Base-by-base conservation (phyloP, 1,139 yeast species). In the Saccharomyces pastorianus region DNA sequence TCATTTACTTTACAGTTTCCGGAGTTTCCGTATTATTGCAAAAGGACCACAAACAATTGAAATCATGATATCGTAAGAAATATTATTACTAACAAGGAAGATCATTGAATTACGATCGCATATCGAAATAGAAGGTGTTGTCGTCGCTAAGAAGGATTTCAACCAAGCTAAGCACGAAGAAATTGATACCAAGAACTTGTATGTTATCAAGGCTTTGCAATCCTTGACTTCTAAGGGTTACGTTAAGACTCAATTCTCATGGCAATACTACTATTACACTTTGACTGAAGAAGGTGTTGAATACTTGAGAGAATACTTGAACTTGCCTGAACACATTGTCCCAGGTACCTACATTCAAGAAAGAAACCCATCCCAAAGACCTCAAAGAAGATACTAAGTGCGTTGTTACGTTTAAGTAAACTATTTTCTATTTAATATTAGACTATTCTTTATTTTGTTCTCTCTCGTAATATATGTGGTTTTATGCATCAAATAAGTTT, bases 201-300 rank as follows among this genome's bases (percentile, higher is more conserved):
- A 77, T 76, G 99, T 93, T 77, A 90, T 93, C 84, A 93, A 93
- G 88, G 98, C 99, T 75, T 86, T 93, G 79, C 99, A 93, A 84
- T 91, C 98, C 64, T 88, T 93, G 79, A 90, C 96, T 76, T 93
- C 99, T 68, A 90, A 86, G 82, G 99, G 99, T 77, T 93, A 74
- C 85, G 98, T 93, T 80, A 90, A 91, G 88, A 93, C 99, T 73
- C 98, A 91, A 81, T 93, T 93, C 87, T 93, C 99, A 73, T 93
- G 99, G 99, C 97, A 91, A 87, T 89, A 89, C 85, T 95, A 93
- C 83, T 95, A 93, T 96, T 95, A 95, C 95, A 90, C 99, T 83
- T 88, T 95, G 77, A 93, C 98, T 76, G 98, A 95, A 77, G 96
- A 88, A 80, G 99, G 99, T 85, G 95, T 95, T 67, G 96, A 90